A percentile compares a stretch with the other conserved stretches of the same genome.
These are phyloP conservation scores for Dysphania ambrosioides DNA, from an alignment of 148 eudicot species.

Conservation along the genomic window DNA sequence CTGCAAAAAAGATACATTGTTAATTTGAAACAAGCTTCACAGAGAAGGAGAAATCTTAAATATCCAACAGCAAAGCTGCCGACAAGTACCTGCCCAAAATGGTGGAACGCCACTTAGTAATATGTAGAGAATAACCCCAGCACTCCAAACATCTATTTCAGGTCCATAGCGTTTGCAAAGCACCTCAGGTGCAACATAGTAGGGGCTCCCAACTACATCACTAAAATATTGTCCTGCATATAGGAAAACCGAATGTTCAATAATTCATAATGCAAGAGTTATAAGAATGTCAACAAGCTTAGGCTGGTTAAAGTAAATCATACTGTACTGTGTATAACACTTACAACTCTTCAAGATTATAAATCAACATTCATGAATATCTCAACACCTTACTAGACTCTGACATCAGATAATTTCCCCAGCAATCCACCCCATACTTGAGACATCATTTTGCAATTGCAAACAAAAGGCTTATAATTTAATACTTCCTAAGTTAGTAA, in stretches of 20 bases:
- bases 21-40: not conserved
- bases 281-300: not conserved
- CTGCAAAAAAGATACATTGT: conserved; percentile 27
- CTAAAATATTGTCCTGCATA: conserved; percentile 59
- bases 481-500: not conserved
- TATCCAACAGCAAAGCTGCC: conserved; percentile 4
- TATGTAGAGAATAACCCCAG: conserved; percentile 77
- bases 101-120: conserved; percentile 73
- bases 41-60: not conserved
- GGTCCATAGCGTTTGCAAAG: conserved; percentile 74
- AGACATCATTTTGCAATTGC: not conserved
- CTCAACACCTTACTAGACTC: not conserved
- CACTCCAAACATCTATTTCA: conserved; percentile 81
- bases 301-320: not conserved
- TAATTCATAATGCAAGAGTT: not conserved
- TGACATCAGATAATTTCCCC: not conserved
- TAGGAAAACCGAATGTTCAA: not conserved
- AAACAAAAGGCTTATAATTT: not conserved
- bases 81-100: conserved; percentile 64
- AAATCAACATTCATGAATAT: not conserved
- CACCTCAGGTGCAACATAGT: conserved; percentile 82
- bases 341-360: not conserved
- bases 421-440: not conserved
- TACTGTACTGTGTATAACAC: not conserved
- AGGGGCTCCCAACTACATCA: conserved; percentile 82